Conservation (phyloP, 768 basidiomycete genomes). For the Candolleomyces aberdarensis region DNA sequence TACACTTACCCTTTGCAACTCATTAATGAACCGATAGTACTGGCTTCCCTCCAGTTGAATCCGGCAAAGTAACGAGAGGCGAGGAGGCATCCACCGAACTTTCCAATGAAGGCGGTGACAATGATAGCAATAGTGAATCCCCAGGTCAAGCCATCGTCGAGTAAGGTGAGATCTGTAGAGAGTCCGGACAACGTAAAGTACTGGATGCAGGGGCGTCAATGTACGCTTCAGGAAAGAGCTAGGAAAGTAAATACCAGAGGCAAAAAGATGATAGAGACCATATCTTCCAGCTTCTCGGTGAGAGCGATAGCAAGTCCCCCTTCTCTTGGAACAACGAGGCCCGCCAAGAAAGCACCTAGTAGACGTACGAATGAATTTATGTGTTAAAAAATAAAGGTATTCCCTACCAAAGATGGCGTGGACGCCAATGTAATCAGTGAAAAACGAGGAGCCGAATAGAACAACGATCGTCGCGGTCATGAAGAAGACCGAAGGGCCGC, state of each 20-base stretch:
- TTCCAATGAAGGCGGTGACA: slow-evolving; percentile 71
- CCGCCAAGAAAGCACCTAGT: slow-evolving; percentile 77
- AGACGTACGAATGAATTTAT: slow-evolving; percentile 7
- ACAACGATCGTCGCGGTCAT: slow-evolving; percentile 79
- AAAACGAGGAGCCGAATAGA: slow-evolving; percentile 73
- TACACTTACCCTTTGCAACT: slow-evolving; percentile 75
- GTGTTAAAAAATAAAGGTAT: not conserved
- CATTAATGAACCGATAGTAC: slow-evolving; percentile 87
- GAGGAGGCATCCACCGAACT: slow-evolving; percentile 68
- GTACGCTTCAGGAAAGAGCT: not conserved
- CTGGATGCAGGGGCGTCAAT: slow-evolving; percentile 25
- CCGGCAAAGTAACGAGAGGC: slow-evolving; percentile 53
- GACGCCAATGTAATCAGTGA: slow-evolving; percentile 84
- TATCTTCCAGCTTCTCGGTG: slow-evolving; percentile 84
- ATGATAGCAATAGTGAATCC: slow-evolving; percentile 76
- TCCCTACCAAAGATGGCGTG: slow-evolving; percentile 60
- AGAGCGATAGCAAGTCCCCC: slow-evolving; percentile 78
- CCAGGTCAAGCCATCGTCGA: slow-evolving; percentile 78
- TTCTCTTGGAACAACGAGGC: slow-evolving; percentile 78
- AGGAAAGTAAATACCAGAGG: slow-evolving; percentile 54
- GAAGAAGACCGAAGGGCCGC: slow-evolving; percentile 60
- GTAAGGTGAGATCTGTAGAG: slow-evolving; percentile 72
- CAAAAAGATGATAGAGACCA: slow-evolving; percentile 72
- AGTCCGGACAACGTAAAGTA: slow-evolving; percentile 83
- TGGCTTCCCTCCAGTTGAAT: slow-evolving; percentile 73